Conservation (phyloP, 176 grass and related monocot species). For the Cenchrus fungigraminus region DNA sequence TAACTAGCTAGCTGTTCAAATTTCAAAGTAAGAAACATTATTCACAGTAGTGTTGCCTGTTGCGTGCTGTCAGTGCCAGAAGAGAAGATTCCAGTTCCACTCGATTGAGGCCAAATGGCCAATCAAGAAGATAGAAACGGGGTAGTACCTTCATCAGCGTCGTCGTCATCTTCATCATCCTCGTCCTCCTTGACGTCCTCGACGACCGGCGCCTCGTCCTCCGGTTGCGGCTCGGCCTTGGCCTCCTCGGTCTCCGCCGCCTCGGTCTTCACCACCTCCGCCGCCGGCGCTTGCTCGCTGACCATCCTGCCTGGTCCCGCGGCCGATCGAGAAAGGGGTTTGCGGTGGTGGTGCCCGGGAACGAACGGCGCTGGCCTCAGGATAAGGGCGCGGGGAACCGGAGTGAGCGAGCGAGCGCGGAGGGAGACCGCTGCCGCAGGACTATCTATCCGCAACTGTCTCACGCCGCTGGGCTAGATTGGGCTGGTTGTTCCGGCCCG, state of each 20-base stretch:
- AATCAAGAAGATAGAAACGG: background rate
- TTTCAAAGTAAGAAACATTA: background rate
- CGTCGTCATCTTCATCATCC: slow-evolving; percentile 41
- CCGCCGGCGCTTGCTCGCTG: slow-evolving; percentile 45
- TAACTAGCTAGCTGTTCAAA: no score
- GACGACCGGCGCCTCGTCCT: slow-evolving; percentile 54
- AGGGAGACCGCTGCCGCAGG: background rate
- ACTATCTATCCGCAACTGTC: slow-evolving; percentile 14
- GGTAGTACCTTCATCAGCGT: slow-evolving; percentile 39
- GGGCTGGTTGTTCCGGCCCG: no score
- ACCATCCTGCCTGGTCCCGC: slow-evolving; percentile 31
- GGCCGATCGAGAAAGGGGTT: background rate
- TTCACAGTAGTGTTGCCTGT: background rate
- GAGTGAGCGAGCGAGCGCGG: slow-evolving; percentile 5
- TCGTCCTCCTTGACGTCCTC: slow-evolving; percentile 80
- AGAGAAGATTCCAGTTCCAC: background rate
- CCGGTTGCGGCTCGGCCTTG: background rate
- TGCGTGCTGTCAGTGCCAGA: background rate
- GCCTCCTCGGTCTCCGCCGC: slow-evolving; percentile 27
- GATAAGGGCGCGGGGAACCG: slow-evolving; percentile 38
- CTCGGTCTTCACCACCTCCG: slow-evolving; percentile 42
- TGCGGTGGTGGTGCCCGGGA: slow-evolving; percentile 17
- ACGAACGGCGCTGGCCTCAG: background rate
- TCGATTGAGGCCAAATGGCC: background rate
- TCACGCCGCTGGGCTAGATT: background rate